Percentiles rank a stretch among this genome's conserved stretches.
Evolutionary conservation across 2,329 filamentous ascomycete genomes (phyloP).

Genomic region (Colletotrichum tabaci): DNA sequence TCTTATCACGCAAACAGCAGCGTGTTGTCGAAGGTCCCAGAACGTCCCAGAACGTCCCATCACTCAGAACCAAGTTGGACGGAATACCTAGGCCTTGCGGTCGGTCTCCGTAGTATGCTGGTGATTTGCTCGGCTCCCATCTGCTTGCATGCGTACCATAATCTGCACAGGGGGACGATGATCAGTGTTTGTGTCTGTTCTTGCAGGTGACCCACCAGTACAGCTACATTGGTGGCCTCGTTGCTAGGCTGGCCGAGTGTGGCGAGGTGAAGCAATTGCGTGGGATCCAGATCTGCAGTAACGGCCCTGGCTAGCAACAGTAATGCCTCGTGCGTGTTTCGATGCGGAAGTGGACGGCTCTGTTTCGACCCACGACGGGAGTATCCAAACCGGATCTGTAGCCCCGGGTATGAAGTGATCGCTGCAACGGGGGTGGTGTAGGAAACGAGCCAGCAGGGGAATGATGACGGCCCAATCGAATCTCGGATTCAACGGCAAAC

Average conservation of each 20-base stretch:
- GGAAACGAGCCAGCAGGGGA: conserved; percentile 8
- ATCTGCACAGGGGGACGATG: background rate
- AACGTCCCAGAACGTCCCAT: background rate
- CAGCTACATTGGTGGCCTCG: background rate
- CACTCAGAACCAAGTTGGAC: background rate
- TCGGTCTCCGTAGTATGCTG: background rate
- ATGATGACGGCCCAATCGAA: conserved; percentile 10
- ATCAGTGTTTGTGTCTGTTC: background rate
- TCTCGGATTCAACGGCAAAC: background rate
- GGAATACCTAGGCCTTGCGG: background rate
- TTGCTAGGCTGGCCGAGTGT: background rate
- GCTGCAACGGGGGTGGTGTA: conserved; percentile 9
- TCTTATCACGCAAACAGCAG: background rate
- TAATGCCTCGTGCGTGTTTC: conserved; percentile 24
- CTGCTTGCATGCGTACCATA: background rate
- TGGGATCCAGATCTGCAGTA: background rate
- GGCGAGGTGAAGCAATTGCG: background rate
- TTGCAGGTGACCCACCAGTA: background rate
- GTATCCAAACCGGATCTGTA: conserved; percentile 31
- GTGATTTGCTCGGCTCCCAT: background rate
- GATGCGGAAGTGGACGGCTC: conserved; percentile 11
- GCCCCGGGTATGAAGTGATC: conserved; percentile 6
- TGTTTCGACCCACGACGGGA: conserved; percentile 20
- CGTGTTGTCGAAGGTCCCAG: too few species aligned
- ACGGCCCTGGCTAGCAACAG: background rate